Conservation (phyloP, 192 early-diverging fungal species). For the Diversispora eburnea region DNA sequence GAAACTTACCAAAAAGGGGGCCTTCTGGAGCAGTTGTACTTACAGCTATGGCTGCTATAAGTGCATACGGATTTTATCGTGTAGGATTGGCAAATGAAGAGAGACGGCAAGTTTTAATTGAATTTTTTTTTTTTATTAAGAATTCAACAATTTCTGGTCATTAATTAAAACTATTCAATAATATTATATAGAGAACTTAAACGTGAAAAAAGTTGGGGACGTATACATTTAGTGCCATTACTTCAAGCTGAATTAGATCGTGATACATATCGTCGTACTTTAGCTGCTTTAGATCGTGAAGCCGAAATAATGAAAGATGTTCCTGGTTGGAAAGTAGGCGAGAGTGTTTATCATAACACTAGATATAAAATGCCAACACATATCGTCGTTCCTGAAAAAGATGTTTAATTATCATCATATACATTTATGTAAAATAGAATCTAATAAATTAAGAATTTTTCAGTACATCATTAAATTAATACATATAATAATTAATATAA, state of each 20-base stretch:
- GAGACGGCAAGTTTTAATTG: slow-evolving; percentile 50
- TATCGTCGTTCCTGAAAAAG: slow-evolving; percentile 5
- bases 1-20: slow-evolving; percentile 83
- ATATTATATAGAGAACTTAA: slow-evolving; percentile 68
- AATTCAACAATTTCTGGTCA: neutral
- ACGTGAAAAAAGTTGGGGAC: slow-evolving; percentile 90
- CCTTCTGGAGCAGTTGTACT: slow-evolving; percentile 87
- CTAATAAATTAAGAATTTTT: too few species aligned
- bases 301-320: slow-evolving; percentile 85
- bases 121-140: neutral
- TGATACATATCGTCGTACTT: slow-evolving; percentile 78
- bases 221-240: slow-evolving; percentile 87
- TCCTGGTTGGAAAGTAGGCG: slow-evolving; percentile 69
- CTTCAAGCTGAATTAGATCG: slow-evolving; percentile 93
- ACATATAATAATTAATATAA: too few species aligned
- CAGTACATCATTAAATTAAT: too few species aligned
- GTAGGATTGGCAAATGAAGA: slow-evolving; percentile 62
- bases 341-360: slow-evolving; percentile 89
- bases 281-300: slow-evolving; percentile 70
- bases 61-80: slow-evolving; percentile 81
- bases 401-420: neutral
- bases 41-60: slow-evolving; percentile 64
- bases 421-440: too few species aligned
- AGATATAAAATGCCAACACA: slow-evolving; percentile 67
- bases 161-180: neutral